Percentiles rank a stretch among this genome's conserved stretches.
These are phyloP conservation scores for Eimeria acervulina DNA, from an alignment of 169 alveolate genomes.

Conservation along the genomic window DNA sequence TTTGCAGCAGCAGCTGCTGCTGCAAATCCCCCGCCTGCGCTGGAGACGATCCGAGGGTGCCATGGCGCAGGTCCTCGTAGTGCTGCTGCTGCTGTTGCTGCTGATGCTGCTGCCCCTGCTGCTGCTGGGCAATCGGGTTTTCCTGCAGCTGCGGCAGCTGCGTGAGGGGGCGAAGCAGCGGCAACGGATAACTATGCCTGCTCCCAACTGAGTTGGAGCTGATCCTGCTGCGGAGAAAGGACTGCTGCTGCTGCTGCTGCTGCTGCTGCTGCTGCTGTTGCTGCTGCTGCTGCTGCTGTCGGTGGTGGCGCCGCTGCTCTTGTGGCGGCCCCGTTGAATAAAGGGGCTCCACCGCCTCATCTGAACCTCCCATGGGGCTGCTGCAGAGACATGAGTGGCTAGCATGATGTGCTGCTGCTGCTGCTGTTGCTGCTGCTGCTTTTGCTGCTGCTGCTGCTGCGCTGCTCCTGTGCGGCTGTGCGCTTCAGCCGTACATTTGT, in stretches of 20 bases:
- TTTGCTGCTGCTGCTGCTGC: conserved; percentile 41
- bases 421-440: conserved; percentile 43
- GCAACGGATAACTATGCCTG: conserved; percentile 23
- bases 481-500: background rate
- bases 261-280: conserved; percentile 43
- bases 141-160: conserved; percentile 68
- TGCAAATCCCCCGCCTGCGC: conserved; percentile 49
- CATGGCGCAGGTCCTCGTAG: background rate
- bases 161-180: conserved; percentile 43
- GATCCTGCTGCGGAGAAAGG: conserved; percentile 14
- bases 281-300: background rate
- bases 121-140: background rate
- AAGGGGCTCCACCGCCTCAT: conserved; percentile 4
- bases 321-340: conserved; percentile 9
- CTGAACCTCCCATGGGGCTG: conserved; percentile 70
- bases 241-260: background rate
- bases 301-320: conserved; percentile 22
- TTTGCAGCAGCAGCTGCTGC: conserved; percentile 71
- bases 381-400: conserved; percentile 23
- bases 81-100: conserved; percentile 12
- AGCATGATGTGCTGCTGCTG: conserved; percentile 36
- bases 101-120: conserved; percentile 5
- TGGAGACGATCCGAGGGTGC: background rate
- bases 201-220: background rate
- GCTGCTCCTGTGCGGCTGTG: background rate